Conservation (phyloP, 2,329 filamentous ascomycete species). For the Clonostachys solani region DNA sequence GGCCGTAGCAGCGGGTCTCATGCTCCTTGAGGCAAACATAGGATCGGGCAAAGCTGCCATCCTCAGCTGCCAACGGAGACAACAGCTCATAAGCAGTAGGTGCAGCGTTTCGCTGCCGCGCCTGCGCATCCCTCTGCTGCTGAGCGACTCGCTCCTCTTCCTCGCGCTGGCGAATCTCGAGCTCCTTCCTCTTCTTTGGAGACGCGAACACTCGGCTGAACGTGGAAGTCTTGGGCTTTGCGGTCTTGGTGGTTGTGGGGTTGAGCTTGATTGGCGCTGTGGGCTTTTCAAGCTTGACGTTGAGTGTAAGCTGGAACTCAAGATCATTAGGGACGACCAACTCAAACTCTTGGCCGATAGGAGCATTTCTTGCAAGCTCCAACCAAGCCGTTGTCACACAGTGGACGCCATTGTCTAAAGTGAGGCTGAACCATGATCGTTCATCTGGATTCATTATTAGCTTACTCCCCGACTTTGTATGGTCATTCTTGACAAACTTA, state of each 20-base stretch:
- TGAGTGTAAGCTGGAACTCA: conserved; percentile 97
- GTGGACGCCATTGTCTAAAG: conserved; percentile 95
- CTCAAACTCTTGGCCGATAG: conserved; percentile 97
- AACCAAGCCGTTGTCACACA: conserved; percentile 97
- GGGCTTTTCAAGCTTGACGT: conserved; percentile 87
- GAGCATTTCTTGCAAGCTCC: conserved; percentile 84
- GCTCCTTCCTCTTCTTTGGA: conserved; percentile 94
- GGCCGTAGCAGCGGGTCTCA: conserved; percentile 81
- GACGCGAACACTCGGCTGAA: conserved; percentile 92
- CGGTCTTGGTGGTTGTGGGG: conserved; percentile 55
- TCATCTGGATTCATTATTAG: conserved; percentile 58
- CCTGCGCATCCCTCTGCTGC: conserved; percentile 59
- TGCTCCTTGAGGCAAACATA: conserved; percentile 95
- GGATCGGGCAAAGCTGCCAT: conserved; percentile 90
- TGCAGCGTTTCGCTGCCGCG: conserved; percentile 56
- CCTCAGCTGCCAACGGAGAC: conserved; percentile 79
- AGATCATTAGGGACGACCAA: conserved; percentile 94
- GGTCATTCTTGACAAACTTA: conserved; percentile 39
- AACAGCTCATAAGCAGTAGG: conserved; percentile 82
- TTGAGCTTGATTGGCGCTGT: conserved; percentile 48
- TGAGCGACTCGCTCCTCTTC: conserved; percentile 71
- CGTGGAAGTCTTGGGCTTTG: conserved; percentile 74
- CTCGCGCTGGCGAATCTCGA: conserved; percentile 78
- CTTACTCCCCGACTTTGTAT: not conserved
- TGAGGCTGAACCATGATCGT: conserved; percentile 90